Conservation (phyloP, 169 alveolate genomes). For the Babesia ovis region DNA sequence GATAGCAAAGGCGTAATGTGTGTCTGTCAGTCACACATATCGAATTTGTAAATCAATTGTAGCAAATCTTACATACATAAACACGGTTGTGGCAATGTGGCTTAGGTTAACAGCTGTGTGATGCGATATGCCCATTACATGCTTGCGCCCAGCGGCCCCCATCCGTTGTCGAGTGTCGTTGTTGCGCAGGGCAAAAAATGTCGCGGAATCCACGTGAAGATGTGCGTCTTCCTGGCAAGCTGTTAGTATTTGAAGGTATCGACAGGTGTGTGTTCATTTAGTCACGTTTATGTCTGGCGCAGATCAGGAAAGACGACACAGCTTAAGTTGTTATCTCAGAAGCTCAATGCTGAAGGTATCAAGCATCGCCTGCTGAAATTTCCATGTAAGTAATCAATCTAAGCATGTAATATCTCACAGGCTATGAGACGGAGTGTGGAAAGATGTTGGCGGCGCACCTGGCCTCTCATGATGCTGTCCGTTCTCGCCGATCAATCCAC, state of each 20-base stretch:
- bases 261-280: constrained; percentile 80
- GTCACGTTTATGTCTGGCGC: not conserved
- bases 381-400: constrained; percentile 76
- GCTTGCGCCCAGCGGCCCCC: constrained; percentile 11
- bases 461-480: constrained; percentile 68
- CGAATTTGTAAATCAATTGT: not conserved
- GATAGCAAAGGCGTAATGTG: not conserved
- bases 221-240: constrained; percentile 80
- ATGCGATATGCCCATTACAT: not conserved
- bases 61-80: not conserved
- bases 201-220: constrained; percentile 13
- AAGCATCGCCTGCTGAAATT: constrained; percentile 70
- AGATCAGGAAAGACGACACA: constrained; percentile 94
- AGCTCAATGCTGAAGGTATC: constrained; percentile 68
- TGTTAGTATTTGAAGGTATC: constrained; percentile 93
- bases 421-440: constrained; percentile 79
- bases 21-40: not conserved
- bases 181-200: constrained; percentile 6
- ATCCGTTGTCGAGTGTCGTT: not conserved
- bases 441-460: constrained; percentile 83
- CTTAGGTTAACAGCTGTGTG: not conserved
- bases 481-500: constrained; percentile 86
- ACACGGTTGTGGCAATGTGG: not conserved
- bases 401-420: not conserved
- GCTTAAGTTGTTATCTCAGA: constrained; percentile 70